phyloP scores from a whole-genome alignment of 1,139 yeast species.

The Blastobotrys arbuscula region DNA sequence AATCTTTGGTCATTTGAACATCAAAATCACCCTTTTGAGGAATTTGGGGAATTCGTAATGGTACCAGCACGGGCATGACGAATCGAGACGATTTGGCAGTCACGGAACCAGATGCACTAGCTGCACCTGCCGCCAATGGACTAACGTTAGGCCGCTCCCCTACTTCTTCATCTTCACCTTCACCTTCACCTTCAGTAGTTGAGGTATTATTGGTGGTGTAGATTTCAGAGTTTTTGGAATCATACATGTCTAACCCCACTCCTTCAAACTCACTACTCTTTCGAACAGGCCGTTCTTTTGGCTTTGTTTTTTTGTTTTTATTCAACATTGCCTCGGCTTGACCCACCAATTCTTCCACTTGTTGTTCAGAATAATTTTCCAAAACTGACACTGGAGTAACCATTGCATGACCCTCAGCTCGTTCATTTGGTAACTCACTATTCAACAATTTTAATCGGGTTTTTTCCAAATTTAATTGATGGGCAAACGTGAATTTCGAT shows the following conservation, averaged over 20 bases:
- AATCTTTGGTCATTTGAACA: conserved; percentile 62
- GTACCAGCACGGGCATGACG: conserved; percentile 42
- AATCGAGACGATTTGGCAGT: neutral
- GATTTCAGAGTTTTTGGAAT: neutral
- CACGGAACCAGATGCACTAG: neutral
- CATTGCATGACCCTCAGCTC: conserved; percentile 52
- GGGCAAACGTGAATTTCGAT: conserved; percentile 50
- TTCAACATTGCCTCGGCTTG: conserved; percentile 12
- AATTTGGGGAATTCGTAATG: conserved; percentile 64
- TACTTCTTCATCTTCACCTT: conserved; percentile 3
- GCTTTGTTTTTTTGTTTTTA: neutral
- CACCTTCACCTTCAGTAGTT: conserved; percentile 15
- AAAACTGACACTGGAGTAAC: conserved; percentile 71
- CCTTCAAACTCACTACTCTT: conserved; percentile 35
- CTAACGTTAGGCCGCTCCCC: conserved; percentile 2
- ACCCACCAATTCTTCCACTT: conserved; percentile 23
- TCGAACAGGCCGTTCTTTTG: conserved; percentile 1
- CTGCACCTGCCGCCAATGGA: conserved; percentile 3
- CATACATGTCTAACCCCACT: conserved; percentile 30
- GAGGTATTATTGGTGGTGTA: neutral
- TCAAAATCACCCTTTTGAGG: conserved; percentile 85
- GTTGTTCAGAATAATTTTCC: conserved; percentile 32
- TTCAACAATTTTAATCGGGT: conserved; percentile 50
- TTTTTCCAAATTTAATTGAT: conserved; percentile 69
- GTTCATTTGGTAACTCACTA: conserved; percentile 43